These are phyloP conservation scores for Penicillium tannophilum DNA, from an alignment of 495 filamentous ascomycete species.

Conservation along the genomic window DNA sequence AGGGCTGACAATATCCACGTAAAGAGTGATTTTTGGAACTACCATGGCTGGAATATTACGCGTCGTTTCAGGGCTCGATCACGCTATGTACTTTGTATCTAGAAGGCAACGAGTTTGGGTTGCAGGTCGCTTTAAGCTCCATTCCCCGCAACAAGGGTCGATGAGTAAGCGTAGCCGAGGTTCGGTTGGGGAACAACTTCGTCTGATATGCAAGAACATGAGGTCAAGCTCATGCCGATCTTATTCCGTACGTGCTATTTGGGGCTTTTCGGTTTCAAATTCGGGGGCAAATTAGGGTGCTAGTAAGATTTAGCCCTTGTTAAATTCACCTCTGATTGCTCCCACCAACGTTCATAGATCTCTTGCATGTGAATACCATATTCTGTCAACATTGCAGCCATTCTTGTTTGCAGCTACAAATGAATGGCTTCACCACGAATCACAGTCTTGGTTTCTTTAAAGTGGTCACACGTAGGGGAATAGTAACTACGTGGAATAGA, in stretches of 20 bases:
- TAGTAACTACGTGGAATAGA: too few species aligned
- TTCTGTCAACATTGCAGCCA: too few species aligned
- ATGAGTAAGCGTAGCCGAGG: constrained; percentile 21
- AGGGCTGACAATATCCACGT: constrained; percentile 69
- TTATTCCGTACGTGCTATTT: background rate
- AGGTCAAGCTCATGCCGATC: too few species aligned
- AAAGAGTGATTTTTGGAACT: constrained; percentile 63
- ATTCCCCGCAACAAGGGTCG: constrained; percentile 7
- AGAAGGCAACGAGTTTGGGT: background rate
- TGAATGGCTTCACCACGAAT: too few species aligned
- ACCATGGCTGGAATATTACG: constrained; percentile 35
- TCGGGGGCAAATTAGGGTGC: too few species aligned
- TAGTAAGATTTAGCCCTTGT: too few species aligned
- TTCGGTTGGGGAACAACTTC: constrained; percentile 4
- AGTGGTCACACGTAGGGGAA: too few species aligned
- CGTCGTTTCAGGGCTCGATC: background rate
- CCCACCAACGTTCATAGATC: too few species aligned
- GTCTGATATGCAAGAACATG: background rate
- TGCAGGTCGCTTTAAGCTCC: constrained; percentile 3
- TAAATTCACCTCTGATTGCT: too few species aligned
- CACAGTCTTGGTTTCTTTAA: too few species aligned
- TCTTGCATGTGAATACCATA: too few species aligned
- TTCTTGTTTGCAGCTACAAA: too few species aligned
- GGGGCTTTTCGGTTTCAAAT: background rate
- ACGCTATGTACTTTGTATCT: background rate